Evolutionary conservation across 2,329 filamentous ascomycete genomes (phyloP), one percentile per base, ranked within the genome.

Genomic region (Ambrosiella cleistominuta): DNA sequence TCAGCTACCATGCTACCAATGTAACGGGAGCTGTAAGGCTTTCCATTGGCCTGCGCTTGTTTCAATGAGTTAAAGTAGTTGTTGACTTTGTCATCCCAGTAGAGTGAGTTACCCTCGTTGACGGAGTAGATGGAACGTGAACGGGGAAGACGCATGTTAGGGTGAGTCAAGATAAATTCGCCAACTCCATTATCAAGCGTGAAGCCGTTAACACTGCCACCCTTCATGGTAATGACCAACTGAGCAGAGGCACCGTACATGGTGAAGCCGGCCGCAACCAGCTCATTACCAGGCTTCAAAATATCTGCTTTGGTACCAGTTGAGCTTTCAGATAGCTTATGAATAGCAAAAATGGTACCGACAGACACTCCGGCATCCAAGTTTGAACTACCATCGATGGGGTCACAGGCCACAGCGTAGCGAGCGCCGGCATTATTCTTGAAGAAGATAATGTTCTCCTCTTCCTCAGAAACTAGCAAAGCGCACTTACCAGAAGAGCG

Each of bases 231-330:
- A 68, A 98, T 86, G 66, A 98, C 93, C 51, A 98, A 79, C 75
- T 97, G 91, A 3, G 93, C 83, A 2, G 90, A 96, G 64, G 93
- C 93, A 68, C 93, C 93, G 73, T 98, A 98, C 93, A 98, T 98
- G 72, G 93, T 98, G 79, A 98, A 98, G n/a, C 93, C 93, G 19
- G 88, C 84, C 40, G 93, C 91, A 17, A 97, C 80, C 64, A 97
- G 81, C 72, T 96, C 90, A 1, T 86, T 91, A 59, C 93, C 93
- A 0, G 93, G 86, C 71, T 83, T 83, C 61, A 97, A 79, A 61
- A 98, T 80, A 69, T 97, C 90, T 67, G 94, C 88, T 65, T 86
- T 84, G 61, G 79, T 84, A 63, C 86, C 86, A 61, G 74, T 76
- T 12, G 85, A 82, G 63, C 79, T 83, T 12, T 94, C 88, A 60